Base-by-base conservation (phyloP, 768 basidiomycete genomes). In the Mycena amicta region DNA sequence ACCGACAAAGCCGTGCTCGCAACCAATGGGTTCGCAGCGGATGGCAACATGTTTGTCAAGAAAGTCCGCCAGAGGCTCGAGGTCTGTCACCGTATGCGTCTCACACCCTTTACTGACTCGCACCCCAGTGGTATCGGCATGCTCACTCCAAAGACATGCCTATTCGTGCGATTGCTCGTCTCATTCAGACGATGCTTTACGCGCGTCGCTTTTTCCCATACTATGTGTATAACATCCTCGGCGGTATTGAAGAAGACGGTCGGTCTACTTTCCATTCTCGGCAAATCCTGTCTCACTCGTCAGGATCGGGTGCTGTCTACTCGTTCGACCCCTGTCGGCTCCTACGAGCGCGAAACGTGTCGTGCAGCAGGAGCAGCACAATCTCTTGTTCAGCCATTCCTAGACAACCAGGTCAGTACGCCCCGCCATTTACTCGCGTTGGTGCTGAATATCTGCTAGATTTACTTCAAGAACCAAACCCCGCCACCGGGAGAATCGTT, bases 281-380 rank as follows among this genome's bases (percentile, higher is more conserved):
- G n/a, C n/a, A 46, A 27, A 33, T 56, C 27, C 37, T 57, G 53
- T 58, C n/a, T 25, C 26, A 23, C 28, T 62, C 56, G 63, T 62
- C 70, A 96, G 94, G 95, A 12, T 86, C 92, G 33, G 97, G 97
- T 52, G 93, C 96, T 11, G 95, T 99, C 28, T 99, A 99, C 81
- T 98, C 96, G n/a, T 99, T 97, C 74, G 97, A 99, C 75, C 97
- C n/a, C 97, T 37, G 94, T 98, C 29, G 97, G 97, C 26, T 95
- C 92, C 49, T 99, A 99, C 73, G 95, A 98, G 75, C 90, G 97
- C 59, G 95, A 97, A 77, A 85, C 92, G 29, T 98, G 95, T 77
- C 89, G 97, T 61, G 95, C 95, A 37, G 95, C 95, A 49, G 97
- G 97, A 50, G 90, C 95, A 16, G 96, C 95, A n/a, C 90, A 93